A percentile compares a stretch with the other conserved stretches of the same genome.
Conservation (phyloP, 2,329 filamentous ascomycete genomes). For the Alternaria conjuncta region DNA sequence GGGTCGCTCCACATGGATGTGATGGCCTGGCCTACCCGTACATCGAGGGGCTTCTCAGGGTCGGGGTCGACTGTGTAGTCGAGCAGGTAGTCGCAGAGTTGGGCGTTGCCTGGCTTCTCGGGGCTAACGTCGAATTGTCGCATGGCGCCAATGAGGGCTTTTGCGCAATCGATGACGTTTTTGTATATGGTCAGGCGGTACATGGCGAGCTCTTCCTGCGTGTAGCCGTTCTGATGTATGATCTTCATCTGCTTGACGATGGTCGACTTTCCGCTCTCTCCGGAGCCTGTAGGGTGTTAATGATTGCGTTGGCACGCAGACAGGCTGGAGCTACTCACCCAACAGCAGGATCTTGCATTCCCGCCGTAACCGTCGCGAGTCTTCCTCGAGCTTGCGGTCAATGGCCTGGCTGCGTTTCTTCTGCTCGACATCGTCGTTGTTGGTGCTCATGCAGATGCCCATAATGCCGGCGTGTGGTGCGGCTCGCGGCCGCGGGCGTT, state of each 20-base stretch:
- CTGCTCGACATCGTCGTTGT: conserved; percentile 84
- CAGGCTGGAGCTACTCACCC: conserved; percentile 65
- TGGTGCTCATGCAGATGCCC: conserved; percentile 92
- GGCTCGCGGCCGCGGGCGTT: conserved; percentile 41
- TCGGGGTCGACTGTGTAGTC: conserved; percentile 91
- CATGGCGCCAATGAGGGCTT: conserved; percentile 90
- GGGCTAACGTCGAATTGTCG: conserved; percentile 88
- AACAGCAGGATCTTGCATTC: conserved; percentile 99
- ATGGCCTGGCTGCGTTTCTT: conserved; percentile 98
- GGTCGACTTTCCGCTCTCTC: conserved; percentile 98
- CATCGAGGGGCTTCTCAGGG: conserved; percentile 82
- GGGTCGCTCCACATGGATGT: conserved; percentile 90
- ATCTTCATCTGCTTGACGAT: conserved; percentile 99
- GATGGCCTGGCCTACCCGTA: conserved; percentile 81
- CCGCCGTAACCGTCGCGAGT: conserved; percentile 87
- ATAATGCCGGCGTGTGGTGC: conserved; percentile 61
- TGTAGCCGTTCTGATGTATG: conserved; percentile 97
- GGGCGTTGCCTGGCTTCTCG: conserved; percentile 71
- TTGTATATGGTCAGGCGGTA: conserved; percentile 98
- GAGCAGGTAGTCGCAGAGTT: conserved; percentile 78
- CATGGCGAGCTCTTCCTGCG: conserved; percentile 88
- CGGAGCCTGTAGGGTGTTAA: conserved; percentile 72
- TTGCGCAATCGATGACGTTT: conserved; percentile 95
- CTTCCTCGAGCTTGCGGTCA: conserved; percentile 90
- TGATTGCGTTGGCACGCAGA: background rate